These are phyloP conservation scores for Debaryomyces subglobosus DNA, from an alignment of 1,139 yeast species.

Conservation along the genomic window DNA sequence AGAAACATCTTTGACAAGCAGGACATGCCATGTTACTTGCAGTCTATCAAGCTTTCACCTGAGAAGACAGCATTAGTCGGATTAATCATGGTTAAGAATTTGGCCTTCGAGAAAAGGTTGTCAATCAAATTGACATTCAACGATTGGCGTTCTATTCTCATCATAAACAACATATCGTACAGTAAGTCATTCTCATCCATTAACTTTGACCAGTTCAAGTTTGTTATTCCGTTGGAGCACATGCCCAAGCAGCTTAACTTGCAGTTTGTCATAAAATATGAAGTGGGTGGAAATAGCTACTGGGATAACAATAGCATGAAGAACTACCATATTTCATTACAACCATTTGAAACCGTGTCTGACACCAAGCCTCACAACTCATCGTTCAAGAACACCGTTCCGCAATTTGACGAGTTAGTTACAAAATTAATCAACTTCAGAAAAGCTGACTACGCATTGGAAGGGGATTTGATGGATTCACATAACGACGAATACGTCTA, in stretches of 20 bases:
- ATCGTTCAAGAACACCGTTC: slow-evolving; percentile 16
- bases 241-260: slow-evolving; percentile 21
- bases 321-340: slow-evolving; percentile 33
- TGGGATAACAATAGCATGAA: slow-evolving; percentile 41
- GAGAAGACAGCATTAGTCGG: slow-evolving; percentile 29
- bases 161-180: slow-evolving; percentile 31
- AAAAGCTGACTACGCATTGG: slow-evolving; percentile 8
- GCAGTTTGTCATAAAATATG: slow-evolving; percentile 32
- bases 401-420: slow-evolving; percentile 32
- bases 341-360: slow-evolving; percentile 13
- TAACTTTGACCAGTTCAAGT: slow-evolving; percentile 42
- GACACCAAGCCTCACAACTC: slow-evolving; percentile 19
- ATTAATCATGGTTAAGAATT: slow-evolving; percentile 38
- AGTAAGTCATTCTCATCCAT: slow-evolving; percentile 28
- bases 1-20: slow-evolving; percentile 10
- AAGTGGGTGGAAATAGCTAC: slow-evolving; percentile 24
- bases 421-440: slow-evolving; percentile 16
- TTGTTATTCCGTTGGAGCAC: slow-evolving; percentile 35
- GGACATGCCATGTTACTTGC: slow-evolving; percentile 11
- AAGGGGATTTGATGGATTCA: slow-evolving; percentile 8
- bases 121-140: slow-evolving; percentile 41
- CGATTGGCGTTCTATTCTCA: slow-evolving; percentile 39
- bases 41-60: slow-evolving; percentile 15
- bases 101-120: slow-evolving; percentile 42
- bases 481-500: slow-evolving; percentile 3